Percentiles rank a stretch among this genome's conserved stretches.
These are phyloP conservation scores for Fusarium napiforme DNA, from an alignment of 2,329 filamentous ascomycete species.

Conservation along the genomic window DNA sequence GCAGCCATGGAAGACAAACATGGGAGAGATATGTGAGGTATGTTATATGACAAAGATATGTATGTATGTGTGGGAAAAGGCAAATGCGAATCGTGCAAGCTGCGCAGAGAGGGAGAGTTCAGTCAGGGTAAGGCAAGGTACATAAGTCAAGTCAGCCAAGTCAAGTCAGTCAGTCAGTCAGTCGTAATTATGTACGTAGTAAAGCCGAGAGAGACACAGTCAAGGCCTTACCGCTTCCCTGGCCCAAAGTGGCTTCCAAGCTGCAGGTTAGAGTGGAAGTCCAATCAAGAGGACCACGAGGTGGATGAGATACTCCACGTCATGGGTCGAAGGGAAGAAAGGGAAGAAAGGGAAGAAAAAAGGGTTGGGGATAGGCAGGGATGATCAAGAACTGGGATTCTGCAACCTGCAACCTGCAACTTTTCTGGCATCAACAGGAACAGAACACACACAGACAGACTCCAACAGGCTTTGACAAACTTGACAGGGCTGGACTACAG, in stretches of 20 bases:
- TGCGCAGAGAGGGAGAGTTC: background rate
- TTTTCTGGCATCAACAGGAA: slow-evolving; percentile 14
- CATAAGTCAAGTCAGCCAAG: background rate
- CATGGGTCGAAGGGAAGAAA: slow-evolving; percentile 31
- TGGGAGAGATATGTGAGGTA: slow-evolving; percentile 1
- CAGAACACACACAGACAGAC: background rate
- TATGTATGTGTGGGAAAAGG: background rate
- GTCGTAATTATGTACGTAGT: slow-evolving; percentile 27
- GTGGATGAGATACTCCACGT: slow-evolving; percentile 41
- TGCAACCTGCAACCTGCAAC: slow-evolving; percentile 20
- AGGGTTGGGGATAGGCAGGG: slow-evolving; percentile 30
- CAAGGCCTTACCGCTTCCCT: slow-evolving; percentile 44
- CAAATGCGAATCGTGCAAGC: slow-evolving; percentile 26
- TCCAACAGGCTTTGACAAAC: background rate
- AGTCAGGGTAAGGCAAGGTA: background rate
- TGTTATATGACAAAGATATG: slow-evolving; percentile 27
- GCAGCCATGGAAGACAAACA: slow-evolving; percentile 23
- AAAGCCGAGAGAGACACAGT: slow-evolving; percentile 29
- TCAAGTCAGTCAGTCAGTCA: slow-evolving; percentile 10
- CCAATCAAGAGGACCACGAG: slow-evolving; percentile 38
- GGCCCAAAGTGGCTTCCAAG: slow-evolving; percentile 37
- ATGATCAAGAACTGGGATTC: slow-evolving; percentile 15
- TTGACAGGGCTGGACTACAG: slow-evolving; percentile 10
- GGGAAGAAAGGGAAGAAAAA: slow-evolving; percentile 3
- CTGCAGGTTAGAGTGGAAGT: slow-evolving; percentile 38